Base-by-base conservation (phyloP, 164 flowering plant species). In the Malania oleifera region DNA sequence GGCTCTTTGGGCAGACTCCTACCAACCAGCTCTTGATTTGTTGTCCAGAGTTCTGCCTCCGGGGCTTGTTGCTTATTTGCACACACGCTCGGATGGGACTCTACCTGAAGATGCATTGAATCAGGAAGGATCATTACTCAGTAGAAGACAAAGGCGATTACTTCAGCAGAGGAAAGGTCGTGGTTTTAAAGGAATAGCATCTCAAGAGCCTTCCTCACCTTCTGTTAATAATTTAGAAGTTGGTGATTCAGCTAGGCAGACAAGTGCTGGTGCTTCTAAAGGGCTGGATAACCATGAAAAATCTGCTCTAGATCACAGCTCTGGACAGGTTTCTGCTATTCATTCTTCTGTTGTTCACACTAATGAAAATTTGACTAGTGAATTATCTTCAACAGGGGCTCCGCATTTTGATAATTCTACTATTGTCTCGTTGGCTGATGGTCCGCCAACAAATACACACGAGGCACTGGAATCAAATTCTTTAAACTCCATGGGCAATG, bases 1-100 rank as follows among this genome's bases (percentile, higher is more conserved):
- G 46, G 96, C 97, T 53, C 89, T 93, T 50, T 93, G 99, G 99
- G 99, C 99, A 27, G 99, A 93, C 74, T 90, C 97, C 25, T 90
- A 93, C 72, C 95, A 90, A 70, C 97, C 99, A 28, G 96, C 99
- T 57, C 85, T 90, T 68, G 93, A 86, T 70, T 73, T 90, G 67
- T 62, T 93, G 40, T 90, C 96, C 31, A 82, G 97, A 73, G 87
- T 93, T 71, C 77, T 93, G 57, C 99, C 97, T 52, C 97, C 99
- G 13, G 99, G 99, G n/a, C 96, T 93, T 69, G 99, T 90, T 74
- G 99, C 97, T 57, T 93, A 93, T 82, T 75, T 93, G 71, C 91
- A 86, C 65, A 90, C 97, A 31, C 76, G 80, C 14, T 67, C 83
- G 63, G 89, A 88, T 76, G 97, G 73, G 20, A 59, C 49, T 64